A percentile compares a stretch with the other conserved stretches of the same genome.
These are phyloP conservation scores for Cynanchum wilfordii DNA, from an alignment of 257 asterid species.

Conservation along the genomic window DNA sequence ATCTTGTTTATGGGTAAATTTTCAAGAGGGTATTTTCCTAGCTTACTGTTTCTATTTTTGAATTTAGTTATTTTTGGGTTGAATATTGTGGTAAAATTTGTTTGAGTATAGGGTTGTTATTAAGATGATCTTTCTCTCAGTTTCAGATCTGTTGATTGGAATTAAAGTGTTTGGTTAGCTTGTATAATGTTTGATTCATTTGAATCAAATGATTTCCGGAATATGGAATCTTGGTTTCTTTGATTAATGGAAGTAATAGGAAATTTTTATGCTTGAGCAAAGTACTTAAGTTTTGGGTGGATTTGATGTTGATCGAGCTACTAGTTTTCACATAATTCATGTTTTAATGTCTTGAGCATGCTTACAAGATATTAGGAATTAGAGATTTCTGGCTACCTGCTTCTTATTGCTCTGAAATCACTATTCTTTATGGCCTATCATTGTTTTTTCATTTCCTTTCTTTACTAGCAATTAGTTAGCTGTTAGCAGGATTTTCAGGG, in stretches of 20 bases:
- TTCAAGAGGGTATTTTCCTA: not conserved
- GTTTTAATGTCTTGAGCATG: not conserved
- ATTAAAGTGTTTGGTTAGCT: not conserved
- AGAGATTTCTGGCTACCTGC: not conserved
- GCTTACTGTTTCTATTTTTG: not conserved
- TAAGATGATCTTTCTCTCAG: not conserved
- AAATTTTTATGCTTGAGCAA: not conserved
- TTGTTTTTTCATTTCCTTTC: not conserved
- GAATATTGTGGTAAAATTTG: not conserved
- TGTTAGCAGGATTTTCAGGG: not conserved
- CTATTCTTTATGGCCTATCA: not conserved
- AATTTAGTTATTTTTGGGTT: not conserved
- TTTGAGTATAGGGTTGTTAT: not conserved
- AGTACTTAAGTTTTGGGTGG: not conserved
- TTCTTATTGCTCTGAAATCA: not conserved
- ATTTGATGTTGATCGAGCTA: not conserved
- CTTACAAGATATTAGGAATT: not conserved
- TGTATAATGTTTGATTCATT: not conserved
- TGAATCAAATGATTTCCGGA: not conserved
- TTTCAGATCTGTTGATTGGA: slow-evolving; percentile 4
- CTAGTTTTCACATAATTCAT: not conserved
- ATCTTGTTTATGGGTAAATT: not conserved
- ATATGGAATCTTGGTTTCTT: not conserved
- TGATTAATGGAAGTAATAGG: not conserved
- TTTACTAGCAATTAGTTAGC: not conserved